phyloP scores from a whole-genome alignment of 768 basidiomycete genomes.

The Trametes meyenii region DNA sequence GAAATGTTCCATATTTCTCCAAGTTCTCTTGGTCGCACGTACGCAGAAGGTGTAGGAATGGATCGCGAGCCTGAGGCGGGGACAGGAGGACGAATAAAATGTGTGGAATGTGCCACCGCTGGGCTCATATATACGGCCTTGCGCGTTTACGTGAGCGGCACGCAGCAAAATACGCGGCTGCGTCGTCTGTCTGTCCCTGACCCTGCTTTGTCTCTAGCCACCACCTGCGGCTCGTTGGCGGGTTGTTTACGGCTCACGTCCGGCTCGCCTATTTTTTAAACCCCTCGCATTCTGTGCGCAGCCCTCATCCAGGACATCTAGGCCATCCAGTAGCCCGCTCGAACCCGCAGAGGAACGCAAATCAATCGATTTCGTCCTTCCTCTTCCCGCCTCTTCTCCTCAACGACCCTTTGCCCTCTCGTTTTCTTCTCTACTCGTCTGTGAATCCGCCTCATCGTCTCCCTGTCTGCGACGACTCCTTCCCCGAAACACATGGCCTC shows the following conservation, averaged over 20 bases:
- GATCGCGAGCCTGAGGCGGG: background rate
- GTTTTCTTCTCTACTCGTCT: background rate
- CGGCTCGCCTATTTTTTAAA: slow-evolving; percentile 16
- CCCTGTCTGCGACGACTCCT: slow-evolving; percentile 1
- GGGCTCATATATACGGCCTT: background rate
- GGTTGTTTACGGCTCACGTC: slow-evolving; percentile 18
- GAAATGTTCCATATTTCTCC: too few species aligned
- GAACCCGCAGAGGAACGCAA: background rate
- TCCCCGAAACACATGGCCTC: slow-evolving; percentile 33
- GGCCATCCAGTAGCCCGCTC: background rate
- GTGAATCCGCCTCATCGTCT: background rate
- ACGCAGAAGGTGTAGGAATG: too few species aligned
- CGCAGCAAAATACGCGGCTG: slow-evolving; percentile 13
- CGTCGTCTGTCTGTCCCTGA: background rate
- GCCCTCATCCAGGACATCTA: background rate
- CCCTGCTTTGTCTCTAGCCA: slow-evolving; percentile 20
- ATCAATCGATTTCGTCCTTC: slow-evolving; percentile 18
- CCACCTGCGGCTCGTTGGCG: slow-evolving; percentile 21
- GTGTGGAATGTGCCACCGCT: background rate
- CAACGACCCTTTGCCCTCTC: background rate
- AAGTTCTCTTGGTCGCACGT: too few species aligned
- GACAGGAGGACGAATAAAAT: background rate
- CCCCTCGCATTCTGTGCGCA: slow-evolving; percentile 19
- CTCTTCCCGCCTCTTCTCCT: slow-evolving; percentile 3
- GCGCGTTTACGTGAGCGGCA: slow-evolving; percentile 26